These are phyloP conservation scores for Podospora didyma DNA, from an alignment of 495 filamentous ascomycete genomes.

Conservation along the genomic window DNA sequence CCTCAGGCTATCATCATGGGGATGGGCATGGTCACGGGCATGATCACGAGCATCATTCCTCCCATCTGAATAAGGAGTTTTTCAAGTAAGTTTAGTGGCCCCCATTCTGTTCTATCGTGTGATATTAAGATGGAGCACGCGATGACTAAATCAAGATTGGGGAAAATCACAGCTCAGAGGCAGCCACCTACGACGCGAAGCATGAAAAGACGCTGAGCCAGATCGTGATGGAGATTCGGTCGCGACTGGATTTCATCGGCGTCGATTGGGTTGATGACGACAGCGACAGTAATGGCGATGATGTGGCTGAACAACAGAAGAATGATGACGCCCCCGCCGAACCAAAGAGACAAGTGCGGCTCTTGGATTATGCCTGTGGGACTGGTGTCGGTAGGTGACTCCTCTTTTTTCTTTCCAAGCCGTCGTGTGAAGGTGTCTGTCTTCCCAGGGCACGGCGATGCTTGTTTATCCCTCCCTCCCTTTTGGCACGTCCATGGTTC, in stretches of 20 bases:
- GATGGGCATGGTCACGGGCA: no score
- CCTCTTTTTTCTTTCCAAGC: background rate
- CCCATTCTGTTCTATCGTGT: background rate
- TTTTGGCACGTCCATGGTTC: no score
- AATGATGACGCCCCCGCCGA: conserved; percentile 18
- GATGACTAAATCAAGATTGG: background rate
- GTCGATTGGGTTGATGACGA: conserved; percentile 47
- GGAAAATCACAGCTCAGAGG: conserved; percentile 32
- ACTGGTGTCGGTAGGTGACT: conserved; percentile 49
- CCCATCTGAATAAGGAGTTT: conserved; percentile 37
- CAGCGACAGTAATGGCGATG: conserved; percentile 27
- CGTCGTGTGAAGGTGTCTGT: background rate
- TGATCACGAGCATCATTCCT: background rate
- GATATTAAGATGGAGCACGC: background rate
- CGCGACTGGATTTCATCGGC: conserved; percentile 58
- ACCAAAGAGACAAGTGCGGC: conserved; percentile 46
- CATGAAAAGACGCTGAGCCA: conserved; percentile 34
- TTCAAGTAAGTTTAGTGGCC: conserved; percentile 38
- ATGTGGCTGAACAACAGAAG: conserved; percentile 17
- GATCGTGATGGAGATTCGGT: conserved; percentile 45
- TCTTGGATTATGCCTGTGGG: conserved; percentile 77
- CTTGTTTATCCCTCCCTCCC: no score
- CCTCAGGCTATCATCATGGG: no score
- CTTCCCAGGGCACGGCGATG: no score
- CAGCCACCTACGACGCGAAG: conserved; percentile 37